Conservation (phyloP, 2,329 filamentous ascomycete genomes). For the Penicillium rolfsii region DNA sequence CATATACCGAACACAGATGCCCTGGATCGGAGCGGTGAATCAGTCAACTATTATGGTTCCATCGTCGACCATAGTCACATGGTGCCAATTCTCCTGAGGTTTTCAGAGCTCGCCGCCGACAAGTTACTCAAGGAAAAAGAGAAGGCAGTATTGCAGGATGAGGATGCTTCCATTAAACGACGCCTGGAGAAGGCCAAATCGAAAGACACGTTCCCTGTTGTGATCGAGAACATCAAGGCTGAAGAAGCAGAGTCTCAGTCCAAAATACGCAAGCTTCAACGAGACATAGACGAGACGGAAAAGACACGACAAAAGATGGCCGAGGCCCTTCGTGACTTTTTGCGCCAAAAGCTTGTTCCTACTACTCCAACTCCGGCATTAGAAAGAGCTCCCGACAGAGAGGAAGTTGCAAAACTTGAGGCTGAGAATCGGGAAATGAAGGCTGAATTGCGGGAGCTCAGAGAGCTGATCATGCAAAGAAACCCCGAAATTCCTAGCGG, state of each 20-base stretch:
- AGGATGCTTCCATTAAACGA: slow-evolving; percentile 4
- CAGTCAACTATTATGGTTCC: neutral
- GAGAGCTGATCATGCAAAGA: neutral
- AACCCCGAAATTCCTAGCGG: neutral
- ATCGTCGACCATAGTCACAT: neutral
- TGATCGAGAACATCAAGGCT: slow-evolving; percentile 5
- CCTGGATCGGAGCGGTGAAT: neutral
- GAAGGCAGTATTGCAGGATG: neutral
- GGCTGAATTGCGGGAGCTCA: slow-evolving; percentile 3
- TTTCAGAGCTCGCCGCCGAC: neutral
- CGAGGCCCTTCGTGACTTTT: neutral
- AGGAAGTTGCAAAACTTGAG: slow-evolving; percentile 26
- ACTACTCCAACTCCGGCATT: neutral
- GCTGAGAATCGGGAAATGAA: slow-evolving; percentile 14
- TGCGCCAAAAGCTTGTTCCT: neutral
- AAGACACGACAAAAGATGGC: neutral
- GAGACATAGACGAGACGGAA: neutral
- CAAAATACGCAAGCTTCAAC: slow-evolving; percentile 5
- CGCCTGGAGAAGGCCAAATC: slow-evolving; percentile 5
- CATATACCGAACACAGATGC: neutral
- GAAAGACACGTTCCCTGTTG: neutral
- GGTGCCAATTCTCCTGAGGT: slow-evolving; percentile 1
- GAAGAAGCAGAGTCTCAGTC: neutral
- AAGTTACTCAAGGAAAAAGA: slow-evolving; percentile 1
- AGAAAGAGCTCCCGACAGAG: neutral